A percentile compares a stretch with the other conserved stretches of the same genome.
These are phyloP conservation scores for Aurantiochytrium sp. DNA, from an alignment of 108 stramenopile species.

Conservation along the genomic window DNA sequence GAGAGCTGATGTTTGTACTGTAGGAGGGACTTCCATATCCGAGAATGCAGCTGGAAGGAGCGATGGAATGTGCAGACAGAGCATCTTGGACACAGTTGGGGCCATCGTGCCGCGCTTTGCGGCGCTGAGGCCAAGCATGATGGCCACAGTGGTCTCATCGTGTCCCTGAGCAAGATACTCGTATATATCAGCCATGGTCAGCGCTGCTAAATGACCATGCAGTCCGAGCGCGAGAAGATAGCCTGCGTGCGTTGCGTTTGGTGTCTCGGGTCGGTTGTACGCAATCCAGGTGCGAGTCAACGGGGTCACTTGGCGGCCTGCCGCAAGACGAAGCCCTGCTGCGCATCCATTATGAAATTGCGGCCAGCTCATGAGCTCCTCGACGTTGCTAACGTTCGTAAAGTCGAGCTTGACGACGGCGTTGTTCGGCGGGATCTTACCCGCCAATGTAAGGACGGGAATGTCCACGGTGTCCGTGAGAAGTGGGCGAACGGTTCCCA, in stretches of 20 bases:
- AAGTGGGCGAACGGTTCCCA: slow-evolving; percentile 65
- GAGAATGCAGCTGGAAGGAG: slow-evolving; percentile 75
- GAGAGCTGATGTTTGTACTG: slow-evolving; percentile 80
- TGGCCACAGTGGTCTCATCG: slow-evolving; percentile 85
- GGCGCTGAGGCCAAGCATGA: slow-evolving; percentile 89
- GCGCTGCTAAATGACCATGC: slow-evolving; percentile 74
- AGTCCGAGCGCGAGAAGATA: slow-evolving; percentile 87
- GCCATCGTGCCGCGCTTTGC: slow-evolving; percentile 82
- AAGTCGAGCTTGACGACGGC: slow-evolving; percentile 61
- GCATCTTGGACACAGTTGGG: slow-evolving; percentile 81
- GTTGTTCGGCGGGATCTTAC: slow-evolving; percentile 81
- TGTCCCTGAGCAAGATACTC: slow-evolving; percentile 89
- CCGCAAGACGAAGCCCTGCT: slow-evolving; percentile 69
- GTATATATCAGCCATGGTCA: slow-evolving; percentile 89
- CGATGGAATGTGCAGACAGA: slow-evolving; percentile 93
- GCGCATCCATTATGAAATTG: slow-evolving; percentile 98
- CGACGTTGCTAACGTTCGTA: slow-evolving; percentile 55
- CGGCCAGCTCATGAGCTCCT: slow-evolving; percentile 80
- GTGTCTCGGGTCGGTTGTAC: slow-evolving; percentile 65
- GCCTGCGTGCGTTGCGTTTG: slow-evolving; percentile 64
- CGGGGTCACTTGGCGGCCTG: slow-evolving; percentile 35
- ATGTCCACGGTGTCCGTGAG: slow-evolving; percentile 71
- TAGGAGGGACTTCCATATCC: slow-evolving; percentile 75
- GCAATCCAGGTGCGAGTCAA: slow-evolving; percentile 91
- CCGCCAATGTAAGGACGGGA: slow-evolving; percentile 75